Base-by-base conservation (phyloP, 345 rosid species). In the Syzygium grande region DNA sequence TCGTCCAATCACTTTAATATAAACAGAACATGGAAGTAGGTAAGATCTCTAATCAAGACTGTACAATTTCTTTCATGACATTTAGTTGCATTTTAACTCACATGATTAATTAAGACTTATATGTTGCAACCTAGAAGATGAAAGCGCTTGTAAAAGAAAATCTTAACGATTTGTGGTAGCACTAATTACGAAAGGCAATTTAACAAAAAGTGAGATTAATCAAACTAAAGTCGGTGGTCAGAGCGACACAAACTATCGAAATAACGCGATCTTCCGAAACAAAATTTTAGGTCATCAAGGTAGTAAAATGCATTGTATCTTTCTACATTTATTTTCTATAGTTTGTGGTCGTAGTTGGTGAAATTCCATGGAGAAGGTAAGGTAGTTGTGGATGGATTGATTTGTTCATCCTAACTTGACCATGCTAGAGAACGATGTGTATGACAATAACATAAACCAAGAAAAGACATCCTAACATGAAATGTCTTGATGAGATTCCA, bases 391-490 rank as follows among this genome's bases (percentile, higher is more conserved):
- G 19, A 49, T 51, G 55, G 58, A 84, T 84, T 87, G 89, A 84
- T 84, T 87, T 87, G 89, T 87, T 84, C 59, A 87, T 68, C 83
- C 55, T 59, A 49, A 84, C 65, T 51, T 87, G 85, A 56, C 88
- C 61, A 80, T 56, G 83, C 21, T 38, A 19, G 83, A 73, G 83
- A 73, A 73, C 83, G 83, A 73, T 22, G 22, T 38, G 83, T 11
- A 5, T 38, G 83, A 73, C 49, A 38, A 38, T 19, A 38, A 73
- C 25, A 19, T 19, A 73, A 19, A 19, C 25, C 13, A 0, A 19
- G 80, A 19, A 38, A 73, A 19, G 49, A 73, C 49, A 73, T 2
- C 4, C 49, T 38, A 19, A 21, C 43, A 19, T 38, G 83, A 11
- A 73, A 73, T 0, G 38, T 73, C 83, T 73, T 0, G 83, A 38